Base-by-base conservation (phyloP, 768 basidiomycete genomes). In the Mycena metata region DNA sequence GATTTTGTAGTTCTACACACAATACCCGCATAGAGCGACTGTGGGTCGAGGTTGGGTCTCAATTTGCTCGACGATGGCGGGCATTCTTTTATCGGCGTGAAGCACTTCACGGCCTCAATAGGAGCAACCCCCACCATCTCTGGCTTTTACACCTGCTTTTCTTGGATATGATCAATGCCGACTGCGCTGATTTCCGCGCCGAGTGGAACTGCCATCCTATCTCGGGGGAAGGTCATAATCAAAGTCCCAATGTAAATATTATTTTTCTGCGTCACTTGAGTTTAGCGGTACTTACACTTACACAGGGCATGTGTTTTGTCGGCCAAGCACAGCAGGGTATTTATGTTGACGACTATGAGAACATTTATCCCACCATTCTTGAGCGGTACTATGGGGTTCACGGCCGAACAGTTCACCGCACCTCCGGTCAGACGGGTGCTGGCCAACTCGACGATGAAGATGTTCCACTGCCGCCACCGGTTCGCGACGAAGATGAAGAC, bases 1-100 rank as follows among this genome's bases (percentile, higher is more conserved):
- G 76, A 76, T 69, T 80, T 0, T 66, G 80, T 8, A 23, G 3
- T 9, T 15, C 9, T 30, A 30, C 30, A 3, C 30, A 30, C 30
- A 30, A 30, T 30, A 30, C 30, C 30, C 30, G 30, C 30, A 54
- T 66, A 13, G 57, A 66, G 45, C 56, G 57, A 12, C 45, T 66
- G 1, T 66, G 57, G 64, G 64, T 66, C 16, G 64, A 66, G 23
- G 64, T 66, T n/a, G 64, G 64, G 23, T 60, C 56, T 8, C 47
- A 59, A 21, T 66, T 66, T 60, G 64, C 57, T 10, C 57, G 64
- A 5, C 8, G 46, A 3, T 66, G 57, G 64, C 15, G 64, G 4
- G 64, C 57, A 10, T 66, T 66, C 42, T 60, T 66, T 17, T 59
- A 60, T 43, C 56, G 57, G 21, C 57, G 59, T 9, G 64, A 66